Percentiles rank a stretch among this genome's conserved stretches.
Conservation (phyloP, 768 basidiomycete genomes). For the Boletus fagicola region DNA sequence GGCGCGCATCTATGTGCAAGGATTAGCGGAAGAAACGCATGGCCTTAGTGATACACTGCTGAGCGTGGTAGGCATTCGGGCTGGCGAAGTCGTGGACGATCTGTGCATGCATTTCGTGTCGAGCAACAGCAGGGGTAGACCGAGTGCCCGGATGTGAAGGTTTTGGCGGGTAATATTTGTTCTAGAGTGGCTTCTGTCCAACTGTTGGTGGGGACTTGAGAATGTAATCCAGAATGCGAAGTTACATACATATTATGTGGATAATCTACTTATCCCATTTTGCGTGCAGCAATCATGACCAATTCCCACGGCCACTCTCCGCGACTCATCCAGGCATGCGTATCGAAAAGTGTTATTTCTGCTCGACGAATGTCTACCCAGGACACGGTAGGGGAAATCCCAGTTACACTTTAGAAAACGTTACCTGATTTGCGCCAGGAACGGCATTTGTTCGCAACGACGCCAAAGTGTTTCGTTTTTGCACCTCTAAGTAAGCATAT, state of each 20-base stretch:
- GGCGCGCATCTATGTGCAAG: slow-evolving; percentile 38
- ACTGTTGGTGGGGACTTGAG: background rate
- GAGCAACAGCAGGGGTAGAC: background rate
- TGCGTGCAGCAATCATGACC: background rate
- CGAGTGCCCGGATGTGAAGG: slow-evolving; percentile 11
- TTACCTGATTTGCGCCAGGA: slow-evolving; percentile 42
- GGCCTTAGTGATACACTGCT: slow-evolving; percentile 46
- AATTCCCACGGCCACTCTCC: slow-evolving; percentile 28
- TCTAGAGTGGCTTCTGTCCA: background rate
- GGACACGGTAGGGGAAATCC: slow-evolving; percentile 68
- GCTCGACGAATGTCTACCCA: slow-evolving; percentile 94
- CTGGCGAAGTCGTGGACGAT: slow-evolving; percentile 47
- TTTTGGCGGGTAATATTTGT: background rate
- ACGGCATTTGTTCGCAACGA: slow-evolving; percentile 96
- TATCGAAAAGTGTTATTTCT: slow-evolving; percentile 98
- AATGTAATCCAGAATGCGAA: background rate
- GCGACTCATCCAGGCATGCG: slow-evolving; percentile 53
- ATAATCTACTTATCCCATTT: background rate
- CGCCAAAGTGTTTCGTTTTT: slow-evolving; percentile 96
- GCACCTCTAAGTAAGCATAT: slow-evolving; percentile 83
- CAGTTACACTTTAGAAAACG: background rate
- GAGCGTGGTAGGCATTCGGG: slow-evolving; percentile 43
- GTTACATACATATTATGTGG: background rate
- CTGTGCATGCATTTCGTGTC: slow-evolving; percentile 16
- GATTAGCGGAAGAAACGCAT: slow-evolving; percentile 38